phyloP scores from a whole-genome alignment of 2,329 filamentous ascomycete species.

The Ophiostoma ips region DNA sequence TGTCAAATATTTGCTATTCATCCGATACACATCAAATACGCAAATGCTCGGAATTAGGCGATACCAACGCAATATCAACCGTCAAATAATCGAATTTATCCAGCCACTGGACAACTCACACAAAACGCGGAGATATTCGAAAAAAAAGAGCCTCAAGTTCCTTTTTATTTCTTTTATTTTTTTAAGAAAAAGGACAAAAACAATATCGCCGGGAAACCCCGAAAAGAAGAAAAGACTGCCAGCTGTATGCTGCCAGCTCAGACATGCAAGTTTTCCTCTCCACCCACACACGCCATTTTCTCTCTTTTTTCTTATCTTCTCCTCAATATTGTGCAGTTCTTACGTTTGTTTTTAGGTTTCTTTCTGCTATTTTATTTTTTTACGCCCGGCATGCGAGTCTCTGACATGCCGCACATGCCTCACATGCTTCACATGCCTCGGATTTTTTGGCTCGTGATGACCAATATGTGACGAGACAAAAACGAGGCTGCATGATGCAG shows the following conservation, averaged over 20 bases:
- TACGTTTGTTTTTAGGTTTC: neutral
- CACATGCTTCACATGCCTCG: too few species aligned
- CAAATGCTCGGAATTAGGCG: too few species aligned
- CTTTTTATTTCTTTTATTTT: too few species aligned
- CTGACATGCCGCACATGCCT: neutral
- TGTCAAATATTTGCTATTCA: too few species aligned
- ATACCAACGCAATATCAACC: too few species aligned
- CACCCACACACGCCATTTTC: neutral
- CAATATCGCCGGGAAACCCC: too few species aligned
- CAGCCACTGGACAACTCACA: too few species aligned
- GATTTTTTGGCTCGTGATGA: neutral
- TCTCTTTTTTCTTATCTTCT: neutral
- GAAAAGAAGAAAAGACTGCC: neutral
- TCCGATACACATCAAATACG: too few species aligned
- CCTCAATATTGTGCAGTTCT: neutral
- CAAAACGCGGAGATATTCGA: too few species aligned
- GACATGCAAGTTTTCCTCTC: neutral
- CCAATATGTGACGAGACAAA: neutral
- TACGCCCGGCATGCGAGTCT: neutral
- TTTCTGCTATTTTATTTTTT: neutral
- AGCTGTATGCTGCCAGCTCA: constrained; percentile 2
- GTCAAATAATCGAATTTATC: too few species aligned
- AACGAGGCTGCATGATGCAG: neutral
- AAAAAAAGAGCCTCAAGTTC: too few species aligned
- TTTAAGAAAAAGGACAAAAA: neutral